These are phyloP conservation scores for Daldinia concentrica DNA, from an alignment of 495 filamentous ascomycete genomes.

Conservation along the genomic window DNA sequence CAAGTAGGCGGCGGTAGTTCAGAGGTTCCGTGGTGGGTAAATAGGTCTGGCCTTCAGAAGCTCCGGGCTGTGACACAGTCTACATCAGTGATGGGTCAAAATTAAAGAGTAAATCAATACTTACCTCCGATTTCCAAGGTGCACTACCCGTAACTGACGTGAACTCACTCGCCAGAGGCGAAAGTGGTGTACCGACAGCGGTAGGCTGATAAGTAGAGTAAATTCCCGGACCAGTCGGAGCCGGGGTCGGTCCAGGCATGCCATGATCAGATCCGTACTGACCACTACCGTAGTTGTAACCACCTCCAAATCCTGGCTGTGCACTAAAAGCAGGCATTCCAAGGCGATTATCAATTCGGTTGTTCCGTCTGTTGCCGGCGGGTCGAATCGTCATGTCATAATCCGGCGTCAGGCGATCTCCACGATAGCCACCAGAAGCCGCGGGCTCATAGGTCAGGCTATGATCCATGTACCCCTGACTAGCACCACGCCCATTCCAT, in stretches of 20 bases:
- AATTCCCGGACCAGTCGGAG: constrained; percentile 55
- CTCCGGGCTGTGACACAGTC: constrained; percentile 46
- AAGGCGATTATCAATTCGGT: constrained; percentile 56
- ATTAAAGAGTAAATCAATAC: constrained; percentile 20
- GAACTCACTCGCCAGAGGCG: constrained; percentile 86
- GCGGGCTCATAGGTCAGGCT: constrained; percentile 42
- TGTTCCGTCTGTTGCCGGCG: constrained; percentile 47
- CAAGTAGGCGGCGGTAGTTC: constrained; percentile 94
- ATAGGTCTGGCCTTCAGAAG: constrained; percentile 76
- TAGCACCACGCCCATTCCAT: constrained; percentile 53
- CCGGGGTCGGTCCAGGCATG: constrained; percentile 44
- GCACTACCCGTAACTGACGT: constrained; percentile 54
- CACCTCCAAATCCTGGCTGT: constrained; percentile 26
- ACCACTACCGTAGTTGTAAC: constrained; percentile 36
- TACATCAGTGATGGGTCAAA: constrained; percentile 16
- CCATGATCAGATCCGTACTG: constrained; percentile 50
- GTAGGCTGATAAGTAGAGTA: constrained; percentile 73
- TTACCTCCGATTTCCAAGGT: constrained; percentile 65
- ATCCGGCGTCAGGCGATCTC: constrained; percentile 57
- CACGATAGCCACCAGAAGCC: constrained; percentile 51
- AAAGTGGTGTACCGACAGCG: constrained; percentile 81
- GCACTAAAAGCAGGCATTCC: constrained; percentile 33
- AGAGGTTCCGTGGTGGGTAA: constrained; percentile 90
- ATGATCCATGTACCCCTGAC: constrained; percentile 47
- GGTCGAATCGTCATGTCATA: constrained; percentile 54